Evolutionary conservation across 2,329 filamentous ascomycete species (phyloP).

Genomic region (Pseudogymnoascus sp.): DNA sequence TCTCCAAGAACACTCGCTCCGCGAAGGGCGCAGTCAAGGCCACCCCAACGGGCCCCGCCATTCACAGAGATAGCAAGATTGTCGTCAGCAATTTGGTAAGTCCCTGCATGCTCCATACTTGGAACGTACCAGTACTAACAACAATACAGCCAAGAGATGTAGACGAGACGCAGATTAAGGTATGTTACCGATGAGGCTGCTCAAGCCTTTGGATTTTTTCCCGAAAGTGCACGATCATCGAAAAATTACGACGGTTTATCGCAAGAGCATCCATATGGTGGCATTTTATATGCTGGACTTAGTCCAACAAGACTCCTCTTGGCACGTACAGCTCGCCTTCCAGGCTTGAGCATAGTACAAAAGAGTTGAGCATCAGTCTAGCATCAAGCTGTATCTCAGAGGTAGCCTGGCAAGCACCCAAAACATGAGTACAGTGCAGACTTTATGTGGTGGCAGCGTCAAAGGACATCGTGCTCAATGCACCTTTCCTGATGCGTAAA

Average conservation of each 20-base stretch:
- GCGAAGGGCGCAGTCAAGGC: conserved; percentile 53
- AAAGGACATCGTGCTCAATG: conserved; percentile 5
- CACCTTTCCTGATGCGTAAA: not conserved
- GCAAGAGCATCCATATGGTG: conserved; percentile 3
- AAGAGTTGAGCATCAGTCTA: conserved; percentile 53
- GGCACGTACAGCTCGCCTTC: conserved; percentile 17
- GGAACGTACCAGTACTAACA: conserved; percentile 9
- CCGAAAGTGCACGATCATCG: conserved; percentile 45
- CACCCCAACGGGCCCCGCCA: conserved; percentile 54
- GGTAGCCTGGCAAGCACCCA: conserved; percentile 47
- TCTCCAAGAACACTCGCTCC: conserved; percentile 65
- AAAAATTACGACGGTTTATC: conserved; percentile 5
- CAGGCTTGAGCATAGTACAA: conserved; percentile 28
- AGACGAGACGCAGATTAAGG: conserved; percentile 96
- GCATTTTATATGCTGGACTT: conserved; percentile 8
- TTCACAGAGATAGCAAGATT: conserved; percentile 80
- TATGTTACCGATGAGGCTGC: conserved; percentile 90
- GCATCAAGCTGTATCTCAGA: conserved; percentile 35
- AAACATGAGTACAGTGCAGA: conserved; percentile 28
- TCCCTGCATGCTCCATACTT: conserved; percentile 16
- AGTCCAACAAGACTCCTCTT: conserved; percentile 8
- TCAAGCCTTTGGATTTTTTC: conserved; percentile 61
- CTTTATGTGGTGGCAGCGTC: conserved; percentile 12
- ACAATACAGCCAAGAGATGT: conserved; percentile 77
- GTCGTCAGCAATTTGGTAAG: conserved; percentile 97